Evolutionary conservation across 2,329 filamentous ascomycete species (phyloP).

Genomic region (Aspergillus sp.): DNA sequence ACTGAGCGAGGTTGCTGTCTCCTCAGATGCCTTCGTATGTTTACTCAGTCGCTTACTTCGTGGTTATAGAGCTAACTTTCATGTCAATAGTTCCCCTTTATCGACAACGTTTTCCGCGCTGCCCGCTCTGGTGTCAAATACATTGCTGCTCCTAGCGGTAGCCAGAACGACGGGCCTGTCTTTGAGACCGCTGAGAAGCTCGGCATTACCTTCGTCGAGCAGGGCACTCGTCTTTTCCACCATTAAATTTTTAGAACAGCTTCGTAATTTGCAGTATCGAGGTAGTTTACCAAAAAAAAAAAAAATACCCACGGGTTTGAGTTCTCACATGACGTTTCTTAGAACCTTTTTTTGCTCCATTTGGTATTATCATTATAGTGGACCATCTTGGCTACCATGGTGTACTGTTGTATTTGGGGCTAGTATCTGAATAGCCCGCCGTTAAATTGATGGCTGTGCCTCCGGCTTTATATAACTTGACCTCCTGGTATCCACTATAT

Average conservation of each 20-base stretch:
- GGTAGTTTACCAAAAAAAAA: background rate
- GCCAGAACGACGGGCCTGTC: conserved; percentile 48
- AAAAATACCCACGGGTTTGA: conserved; percentile 6
- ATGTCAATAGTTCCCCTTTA: conserved; percentile 80
- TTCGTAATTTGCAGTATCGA: background rate
- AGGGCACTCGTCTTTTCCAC: conserved; percentile 91
- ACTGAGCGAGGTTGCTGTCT: conserved; percentile 73
- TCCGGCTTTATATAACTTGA: background rate
- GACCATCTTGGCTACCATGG: background rate
- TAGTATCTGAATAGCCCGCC: too few species aligned
- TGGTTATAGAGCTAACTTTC: background rate
- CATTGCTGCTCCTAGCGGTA: conserved; percentile 88
- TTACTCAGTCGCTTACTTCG: background rate
- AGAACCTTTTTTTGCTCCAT: conserved; percentile 9
- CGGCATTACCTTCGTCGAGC: conserved; percentile 92
- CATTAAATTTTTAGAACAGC: conserved; percentile 57
- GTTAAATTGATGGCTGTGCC: too few species aligned
- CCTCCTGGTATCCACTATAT: background rate
- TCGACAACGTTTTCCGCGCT: conserved; percentile 94
- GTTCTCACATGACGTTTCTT: conserved; percentile 2
- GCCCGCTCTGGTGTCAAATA: conserved; percentile 89
- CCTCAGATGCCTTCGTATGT: conserved; percentile 92
- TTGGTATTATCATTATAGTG: background rate
- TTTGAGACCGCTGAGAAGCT: conserved; percentile 87
- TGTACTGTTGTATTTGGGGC: background rate